These are phyloP conservation scores for Trichoderma simmonsii DNA, from an alignment of 2,329 filamentous ascomycete species.

Conservation along the genomic window DNA sequence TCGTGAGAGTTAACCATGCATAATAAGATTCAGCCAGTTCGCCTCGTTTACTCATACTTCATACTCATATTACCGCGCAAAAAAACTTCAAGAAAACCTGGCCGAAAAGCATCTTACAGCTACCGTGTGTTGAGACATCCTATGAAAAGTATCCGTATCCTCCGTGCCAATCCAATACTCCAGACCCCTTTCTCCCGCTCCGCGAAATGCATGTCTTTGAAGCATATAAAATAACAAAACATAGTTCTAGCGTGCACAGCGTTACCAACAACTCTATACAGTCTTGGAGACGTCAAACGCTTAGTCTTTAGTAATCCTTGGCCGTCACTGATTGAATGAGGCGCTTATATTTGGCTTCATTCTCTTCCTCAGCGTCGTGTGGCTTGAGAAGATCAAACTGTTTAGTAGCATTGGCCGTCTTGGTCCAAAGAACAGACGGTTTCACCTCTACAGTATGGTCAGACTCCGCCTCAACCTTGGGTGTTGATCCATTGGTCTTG, in stretches of 20 bases:
- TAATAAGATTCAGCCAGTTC: not conserved
- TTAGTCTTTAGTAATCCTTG: slow-evolving; percentile 30
- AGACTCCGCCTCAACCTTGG: slow-evolving; percentile 29
- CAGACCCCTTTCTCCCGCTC: slow-evolving; percentile 18
- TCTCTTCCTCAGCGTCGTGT: slow-evolving; percentile 36
- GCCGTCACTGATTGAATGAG: slow-evolving; percentile 37
- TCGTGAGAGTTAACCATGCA: not conserved
- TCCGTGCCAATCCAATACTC: slow-evolving; percentile 16
- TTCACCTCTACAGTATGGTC: slow-evolving; percentile 26
- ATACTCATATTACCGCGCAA: not conserved
- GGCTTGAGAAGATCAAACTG: slow-evolving; percentile 25
- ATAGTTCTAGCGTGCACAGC: slow-evolving; percentile 13
- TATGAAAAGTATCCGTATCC: not conserved
- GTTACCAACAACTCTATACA: slow-evolving; percentile 7
- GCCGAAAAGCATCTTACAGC: not conserved
- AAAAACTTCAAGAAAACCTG: not conserved
- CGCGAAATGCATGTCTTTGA: slow-evolving; percentile 16
- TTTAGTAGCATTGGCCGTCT: slow-evolving; percentile 19
- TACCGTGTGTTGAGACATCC: not conserved
- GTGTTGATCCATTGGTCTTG: slow-evolving; percentile 31
- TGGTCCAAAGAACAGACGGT: slow-evolving; percentile 37
- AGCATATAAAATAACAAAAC: slow-evolving; percentile 12
- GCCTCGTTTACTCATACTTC: not conserved
- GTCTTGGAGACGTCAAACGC: not conserved
- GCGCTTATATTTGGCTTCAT: slow-evolving; percentile 36